Base-by-base conservation (phyloP, 2,329 filamentous ascomycete species). In the Davidsoniella australis region DNA sequence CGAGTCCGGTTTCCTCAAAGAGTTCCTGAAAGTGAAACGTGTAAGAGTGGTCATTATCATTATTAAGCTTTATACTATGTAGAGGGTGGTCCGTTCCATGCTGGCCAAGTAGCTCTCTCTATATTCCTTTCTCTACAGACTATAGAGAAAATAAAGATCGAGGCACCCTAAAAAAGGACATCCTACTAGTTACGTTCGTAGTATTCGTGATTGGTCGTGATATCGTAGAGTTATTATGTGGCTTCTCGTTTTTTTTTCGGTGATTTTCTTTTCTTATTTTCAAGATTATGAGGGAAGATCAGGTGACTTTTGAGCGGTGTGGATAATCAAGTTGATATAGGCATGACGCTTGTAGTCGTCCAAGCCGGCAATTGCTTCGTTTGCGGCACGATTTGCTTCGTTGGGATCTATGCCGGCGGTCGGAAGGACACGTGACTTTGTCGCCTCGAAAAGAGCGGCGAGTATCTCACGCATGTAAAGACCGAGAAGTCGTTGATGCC, bases 401-500 rank as follows among this genome's bases (percentile, higher is more conserved):
- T 61, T 56, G 18, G 56, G 53, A 0, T 62, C 57, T 26, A 66
- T 56, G 1, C 63, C 65, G 9, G 64, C 55, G 1, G 57, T 59
- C 40, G 70, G 57, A 0, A 68, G 67, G 47, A 67, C 66, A 5
- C 63, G 60, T 1, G 67, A 62, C 39, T 67, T 61, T 0, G 66
- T 65, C 38, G 64, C 45, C 18, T 49, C 65, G 1, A 71, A 62
- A 5, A 65, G 62, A 26, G 69, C 65, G 17, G 61, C 53, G 10
- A 70, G 59, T 26, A 64, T 63, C 8, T 64, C 61, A 49, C 66
- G 63, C 64, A 68, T 69, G 51, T 70, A 64, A 26, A 66, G 57
- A 2, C 69, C 70, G 1, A 69, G 58, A 3, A 64, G 61, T 47
- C 67, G 63, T 23, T 66, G 57, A 23, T 49, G 41, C 10, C 41